Conservation (phyloP, 192 early-diverging fungal species). For the Coemansia brasiliensis region DNA sequence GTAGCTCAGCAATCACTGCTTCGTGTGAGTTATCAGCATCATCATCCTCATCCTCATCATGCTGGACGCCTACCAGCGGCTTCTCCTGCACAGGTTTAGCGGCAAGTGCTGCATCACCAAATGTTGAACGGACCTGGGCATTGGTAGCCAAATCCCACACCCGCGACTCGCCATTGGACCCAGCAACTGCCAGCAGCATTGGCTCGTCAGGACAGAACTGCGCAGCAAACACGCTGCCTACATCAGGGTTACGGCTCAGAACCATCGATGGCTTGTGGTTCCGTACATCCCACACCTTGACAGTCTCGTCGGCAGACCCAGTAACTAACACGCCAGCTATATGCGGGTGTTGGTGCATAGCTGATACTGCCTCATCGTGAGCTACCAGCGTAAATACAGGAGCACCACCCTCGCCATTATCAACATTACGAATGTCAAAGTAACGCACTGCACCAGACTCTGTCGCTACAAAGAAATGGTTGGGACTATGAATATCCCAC, state of each 20-base stretch:
- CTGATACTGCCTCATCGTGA: constrained; percentile 86
- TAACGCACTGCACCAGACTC: constrained; percentile 91
- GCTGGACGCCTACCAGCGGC: constrained; percentile 48
- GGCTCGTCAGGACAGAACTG: constrained; percentile 90
- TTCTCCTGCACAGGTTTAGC: constrained; percentile 43
- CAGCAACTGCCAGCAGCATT: constrained; percentile 84
- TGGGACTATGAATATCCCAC: constrained; percentile 87
- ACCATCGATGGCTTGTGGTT: constrained; percentile 79
- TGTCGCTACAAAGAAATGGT: constrained; percentile 77
- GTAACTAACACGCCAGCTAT: constrained; percentile 88
- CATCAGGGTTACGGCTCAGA: constrained; percentile 79
- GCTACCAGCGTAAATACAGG: constrained; percentile 90
- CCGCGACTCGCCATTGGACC: constrained; percentile 84
- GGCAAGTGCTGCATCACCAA: constrained; percentile 22
- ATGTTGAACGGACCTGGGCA: constrained; percentile 64
- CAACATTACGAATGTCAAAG: constrained; percentile 73
- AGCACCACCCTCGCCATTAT: constrained; percentile 24
- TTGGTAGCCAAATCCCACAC: constrained; percentile 94
- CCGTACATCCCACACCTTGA: constrained; percentile 91
- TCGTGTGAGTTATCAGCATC: constrained; percentile 51
- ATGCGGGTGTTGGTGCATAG: constrained; percentile 79
- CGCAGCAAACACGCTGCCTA: constrained; percentile 82
- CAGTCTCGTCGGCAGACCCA: constrained; percentile 82
- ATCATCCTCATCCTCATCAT: constrained; percentile 39
- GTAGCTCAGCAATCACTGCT: constrained; percentile 43